Conservation (phyloP, 208 protist species). For the Trypanosoma rangeli region DNA sequence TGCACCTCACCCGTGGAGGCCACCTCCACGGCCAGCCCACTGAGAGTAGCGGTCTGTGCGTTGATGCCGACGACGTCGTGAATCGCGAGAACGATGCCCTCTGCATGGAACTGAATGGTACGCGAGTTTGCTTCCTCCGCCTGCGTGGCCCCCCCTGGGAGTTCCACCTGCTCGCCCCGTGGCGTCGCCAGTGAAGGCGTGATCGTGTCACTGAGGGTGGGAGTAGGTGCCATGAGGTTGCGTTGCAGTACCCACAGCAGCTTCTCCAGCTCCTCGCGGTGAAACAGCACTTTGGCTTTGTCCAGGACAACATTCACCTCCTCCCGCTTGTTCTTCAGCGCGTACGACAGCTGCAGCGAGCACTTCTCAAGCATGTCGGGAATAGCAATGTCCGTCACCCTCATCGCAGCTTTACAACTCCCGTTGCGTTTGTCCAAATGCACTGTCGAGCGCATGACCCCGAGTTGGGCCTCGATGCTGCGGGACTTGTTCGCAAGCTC, state of each 20-base stretch:
- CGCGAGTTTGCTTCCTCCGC: constrained; percentile 14
- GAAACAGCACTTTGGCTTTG: constrained; percentile 48
- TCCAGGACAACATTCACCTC: constrained; percentile 52
- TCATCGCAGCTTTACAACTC: constrained; percentile 37
- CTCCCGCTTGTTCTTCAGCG: constrained; percentile 23
- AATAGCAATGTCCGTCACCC: constrained; percentile 66
- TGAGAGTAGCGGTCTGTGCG: constrained; percentile 60
- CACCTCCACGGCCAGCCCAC: constrained; percentile 38
- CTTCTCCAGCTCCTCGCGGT: constrained; percentile 64
- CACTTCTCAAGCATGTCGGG: constrained; percentile 66
- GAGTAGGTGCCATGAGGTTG: constrained; percentile 59
- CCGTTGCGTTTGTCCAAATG: constrained; percentile 41
- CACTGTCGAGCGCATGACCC: constrained; percentile 61
- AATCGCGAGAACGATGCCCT: constrained; percentile 51
- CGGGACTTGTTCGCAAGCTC: constrained; percentile 43
- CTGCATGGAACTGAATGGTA: constrained; percentile 50
- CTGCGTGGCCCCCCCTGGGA: neutral
- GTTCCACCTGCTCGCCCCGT: neutral
- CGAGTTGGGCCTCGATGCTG: constrained; percentile 69
- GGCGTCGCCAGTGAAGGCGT: neutral
- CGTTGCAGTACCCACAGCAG: constrained; percentile 53
- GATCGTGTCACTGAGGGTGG: neutral
- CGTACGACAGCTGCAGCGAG: constrained; percentile 43
- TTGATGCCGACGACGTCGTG: constrained; percentile 61
- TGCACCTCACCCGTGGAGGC: constrained; percentile 37